Conservation (phyloP, 2,329 filamentous ascomycete species). For the Diaporthe amygdali region DNA sequence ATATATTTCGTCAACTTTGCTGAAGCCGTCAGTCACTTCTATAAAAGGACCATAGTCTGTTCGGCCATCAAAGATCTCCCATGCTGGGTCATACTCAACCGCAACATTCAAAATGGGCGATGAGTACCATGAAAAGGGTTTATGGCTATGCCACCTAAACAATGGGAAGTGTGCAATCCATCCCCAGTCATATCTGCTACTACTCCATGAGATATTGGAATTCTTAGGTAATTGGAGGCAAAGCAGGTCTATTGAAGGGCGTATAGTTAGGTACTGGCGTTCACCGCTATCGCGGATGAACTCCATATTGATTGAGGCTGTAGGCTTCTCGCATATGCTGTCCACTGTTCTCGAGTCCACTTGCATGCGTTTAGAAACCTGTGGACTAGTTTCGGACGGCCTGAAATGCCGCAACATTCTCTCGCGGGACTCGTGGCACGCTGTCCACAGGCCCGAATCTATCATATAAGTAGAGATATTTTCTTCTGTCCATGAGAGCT, state of each 20-base stretch:
- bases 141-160: not conserved
- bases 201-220: not conserved
- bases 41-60: not conserved
- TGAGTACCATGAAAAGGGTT: not conserved
- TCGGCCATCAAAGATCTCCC: not conserved
- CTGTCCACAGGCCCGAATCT: not conserved
- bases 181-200: not conserved
- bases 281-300: not conserved
- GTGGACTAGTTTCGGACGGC: not conserved
- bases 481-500: not conserved
- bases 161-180: not conserved
- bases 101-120: not conserved
- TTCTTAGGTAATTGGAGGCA: not conserved
- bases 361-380: not conserved
- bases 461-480: not conserved
- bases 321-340: not conserved
- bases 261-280: not conserved
- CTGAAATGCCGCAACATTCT: not conserved
- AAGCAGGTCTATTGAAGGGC: not conserved
- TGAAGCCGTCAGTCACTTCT: not conserved
- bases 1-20: not conserved
- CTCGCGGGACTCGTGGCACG: not conserved
- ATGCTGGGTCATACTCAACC: not conserved
- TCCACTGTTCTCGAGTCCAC: fast-evolving
- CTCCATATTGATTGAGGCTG: not conserved